phyloP scores from a whole-genome alignment of 1,284 basidiomycete genomes.

The Sutorius eximius region DNA sequence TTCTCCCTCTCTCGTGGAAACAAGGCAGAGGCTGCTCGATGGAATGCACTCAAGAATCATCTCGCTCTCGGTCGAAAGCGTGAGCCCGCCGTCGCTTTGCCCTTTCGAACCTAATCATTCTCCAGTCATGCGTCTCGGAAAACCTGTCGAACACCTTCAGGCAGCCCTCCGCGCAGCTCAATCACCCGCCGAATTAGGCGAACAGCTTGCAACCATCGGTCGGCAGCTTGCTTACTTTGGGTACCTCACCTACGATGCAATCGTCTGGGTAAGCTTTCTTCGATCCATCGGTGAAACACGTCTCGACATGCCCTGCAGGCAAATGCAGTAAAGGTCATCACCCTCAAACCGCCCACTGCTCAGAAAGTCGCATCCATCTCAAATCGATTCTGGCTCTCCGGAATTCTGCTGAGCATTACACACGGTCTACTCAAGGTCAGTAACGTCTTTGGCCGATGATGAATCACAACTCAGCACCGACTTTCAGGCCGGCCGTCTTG shows the following conservation, averaged over 20 bases:
- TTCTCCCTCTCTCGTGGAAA: constrained; percentile 64
- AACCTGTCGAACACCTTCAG: constrained; percentile 94
- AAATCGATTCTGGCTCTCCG: constrained; percentile 89
- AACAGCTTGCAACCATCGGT: constrained; percentile 80
- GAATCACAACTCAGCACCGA: neutral
- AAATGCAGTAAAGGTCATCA: constrained; percentile 70
- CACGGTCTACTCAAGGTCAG: constrained; percentile 68
- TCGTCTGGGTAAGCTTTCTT: constrained; percentile 74
- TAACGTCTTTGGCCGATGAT: neutral
- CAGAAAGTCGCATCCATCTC: constrained; percentile 71
- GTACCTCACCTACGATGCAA: constrained; percentile 82
- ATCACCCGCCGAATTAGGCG: constrained; percentile 57
- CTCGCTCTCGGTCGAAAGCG: constrained; percentile 79
- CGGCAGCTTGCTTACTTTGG: constrained; percentile 90
- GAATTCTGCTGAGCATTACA: constrained; percentile 77
- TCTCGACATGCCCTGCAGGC: constrained; percentile 42
- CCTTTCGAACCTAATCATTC: neutral
- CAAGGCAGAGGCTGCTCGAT: constrained; percentile 67
- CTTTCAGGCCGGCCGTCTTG: constrained; percentile 57
- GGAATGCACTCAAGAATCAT: constrained; percentile 79
- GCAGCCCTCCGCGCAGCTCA: constrained; percentile 82
- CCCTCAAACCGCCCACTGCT: constrained; percentile 62
- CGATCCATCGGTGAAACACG: neutral
- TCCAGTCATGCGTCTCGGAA: constrained; percentile 88
- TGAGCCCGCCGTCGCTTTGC: constrained; percentile 39